Base-by-base conservation (phyloP, 2,329 filamentous ascomycete genomes). In the Nemania sp. region DNA sequence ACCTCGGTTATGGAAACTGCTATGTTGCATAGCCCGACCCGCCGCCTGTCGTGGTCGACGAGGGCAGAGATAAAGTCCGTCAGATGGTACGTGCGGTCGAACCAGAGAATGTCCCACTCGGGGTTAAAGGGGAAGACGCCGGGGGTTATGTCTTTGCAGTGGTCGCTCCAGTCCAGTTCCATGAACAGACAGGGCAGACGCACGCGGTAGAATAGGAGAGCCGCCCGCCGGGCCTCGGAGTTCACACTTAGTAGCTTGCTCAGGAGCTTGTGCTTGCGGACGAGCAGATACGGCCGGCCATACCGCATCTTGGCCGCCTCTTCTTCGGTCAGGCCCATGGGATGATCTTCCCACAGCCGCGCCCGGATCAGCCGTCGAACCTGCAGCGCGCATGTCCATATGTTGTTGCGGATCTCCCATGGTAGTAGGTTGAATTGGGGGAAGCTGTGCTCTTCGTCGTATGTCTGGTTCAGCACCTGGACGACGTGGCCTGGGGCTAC, bases 171-270 rank as follows among this genome's bases (percentile, higher is more conserved):
- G 23, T 19, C 49, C 19, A 8, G 47, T 20, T 9, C 22, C 31
- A n/a, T 34, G 12, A 52, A 22, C 42, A 42, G 15, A 28, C 49
- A 46, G 34, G 42, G 49, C 12, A 52, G 42, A 20, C 22, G 42
- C 26, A 52, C 42, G 33, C 49, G 42, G 42, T 52, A 52, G 42
- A 52, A 52, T 11, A 33, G 34, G 15, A 52, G 42, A 14, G 49
- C 49, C 7, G 49, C 49, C 8, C 23, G 23, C 6, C 49, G 42
- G 11, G 49, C 42, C 36, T 52, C 42, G n/a, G 49, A 34, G 20
- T 41, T 52, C 22, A 52, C 49, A n/a, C 34, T 26, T 15, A 52
- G 34, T 17, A 52, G 26, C 22, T 47, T 46, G 43, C 49, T 47
- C n/a, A 52, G 22, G 26, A 46, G 34, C 14, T 47, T 33, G 15